phyloP scores from a whole-genome alignment of 441 rosid species.

The Daphne laureola region DNA sequence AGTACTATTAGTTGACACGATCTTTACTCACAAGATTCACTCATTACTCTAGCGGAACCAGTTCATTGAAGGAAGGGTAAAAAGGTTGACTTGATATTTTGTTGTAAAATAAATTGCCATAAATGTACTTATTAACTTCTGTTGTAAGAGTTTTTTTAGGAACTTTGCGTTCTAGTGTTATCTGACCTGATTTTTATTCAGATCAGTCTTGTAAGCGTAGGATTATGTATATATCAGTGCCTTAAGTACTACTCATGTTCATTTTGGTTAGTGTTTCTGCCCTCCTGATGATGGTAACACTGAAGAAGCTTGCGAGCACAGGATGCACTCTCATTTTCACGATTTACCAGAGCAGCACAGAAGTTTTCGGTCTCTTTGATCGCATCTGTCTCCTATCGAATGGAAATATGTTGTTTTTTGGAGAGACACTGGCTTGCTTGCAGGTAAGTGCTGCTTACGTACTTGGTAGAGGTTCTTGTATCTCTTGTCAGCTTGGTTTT shows the following conservation, averaged over 20 bases:
- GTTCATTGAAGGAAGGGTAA: no score
- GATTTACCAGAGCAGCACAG: conserved; percentile 91
- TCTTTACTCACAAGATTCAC: no score
- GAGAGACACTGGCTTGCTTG: conserved; percentile 97
- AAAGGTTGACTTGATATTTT: no score
- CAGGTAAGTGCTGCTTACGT: conserved; percentile 41
- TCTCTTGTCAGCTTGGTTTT: conserved; percentile 2
- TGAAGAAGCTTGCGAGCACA: conserved; percentile 91
- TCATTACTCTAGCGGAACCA: no score
- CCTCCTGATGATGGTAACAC: conserved; percentile 97
- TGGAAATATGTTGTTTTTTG: conserved; percentile 95
- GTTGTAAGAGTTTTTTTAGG: no score
- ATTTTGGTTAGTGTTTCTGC: conserved; percentile 72
- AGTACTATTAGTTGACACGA: no score
- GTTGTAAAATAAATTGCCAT: no score
- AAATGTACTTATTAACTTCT: no score
- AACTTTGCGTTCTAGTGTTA: no score
- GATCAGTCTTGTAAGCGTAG: no score
- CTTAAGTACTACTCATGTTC: not conserved
- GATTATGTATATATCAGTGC: no score
- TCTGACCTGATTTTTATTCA: no score
- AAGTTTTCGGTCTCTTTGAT: conserved; percentile 98
- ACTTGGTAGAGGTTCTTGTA: conserved; percentile 3
- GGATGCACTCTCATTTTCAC: conserved; percentile 96
- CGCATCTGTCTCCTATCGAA: conserved; percentile 94